phyloP scores from a whole-genome alignment of 257 asterid species.

The Nyctanthes arbortristis region DNA sequence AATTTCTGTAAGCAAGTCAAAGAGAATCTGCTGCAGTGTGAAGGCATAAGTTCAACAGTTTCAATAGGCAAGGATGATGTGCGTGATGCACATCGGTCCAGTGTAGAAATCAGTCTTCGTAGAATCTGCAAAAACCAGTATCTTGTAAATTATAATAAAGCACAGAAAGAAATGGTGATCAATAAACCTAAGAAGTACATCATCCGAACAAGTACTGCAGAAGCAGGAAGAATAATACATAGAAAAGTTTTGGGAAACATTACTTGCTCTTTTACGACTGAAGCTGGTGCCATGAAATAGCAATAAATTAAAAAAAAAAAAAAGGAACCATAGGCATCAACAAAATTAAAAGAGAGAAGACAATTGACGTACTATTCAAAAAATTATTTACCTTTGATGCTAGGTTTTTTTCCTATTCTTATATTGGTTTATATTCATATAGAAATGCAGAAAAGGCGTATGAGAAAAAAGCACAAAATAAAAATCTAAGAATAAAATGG shows the following conservation, averaged over 20 bases:
- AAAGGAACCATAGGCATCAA: neutral
- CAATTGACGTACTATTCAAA: neutral
- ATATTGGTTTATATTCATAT: neutral
- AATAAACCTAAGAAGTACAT: conserved; percentile 1
- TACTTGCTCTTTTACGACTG: neutral
- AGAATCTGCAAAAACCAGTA: conserved; percentile 55
- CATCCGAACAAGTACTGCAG: neutral
- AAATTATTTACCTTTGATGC: conserved; percentile 2
- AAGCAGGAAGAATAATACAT: conserved; percentile 13
- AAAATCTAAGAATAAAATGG: conserved; percentile 19
- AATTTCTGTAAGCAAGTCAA: conserved; percentile 90
- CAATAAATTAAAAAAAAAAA: conserved; percentile 3
- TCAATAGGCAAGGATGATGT: conserved; percentile 89
- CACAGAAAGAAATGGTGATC: conserved; percentile 7
- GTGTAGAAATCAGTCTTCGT: conserved; percentile 73
- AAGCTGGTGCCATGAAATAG: conserved; percentile 2
- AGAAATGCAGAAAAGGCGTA: conserved; percentile 14
- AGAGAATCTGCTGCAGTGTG: conserved; percentile 97
- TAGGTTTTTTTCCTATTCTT: conserved; percentile 1
- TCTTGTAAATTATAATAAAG: conserved; percentile 10
- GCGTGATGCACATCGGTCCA: conserved; percentile 97
- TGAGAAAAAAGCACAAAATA: conserved; percentile 23
- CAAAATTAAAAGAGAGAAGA: conserved; percentile 3
- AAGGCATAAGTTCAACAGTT: conserved; percentile 95
- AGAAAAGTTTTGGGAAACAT: conserved; percentile 15